These are phyloP conservation scores for Xylaria cubensis DNA, from an alignment of 495 filamentous ascomycete genomes.

Conservation along the genomic window DNA sequence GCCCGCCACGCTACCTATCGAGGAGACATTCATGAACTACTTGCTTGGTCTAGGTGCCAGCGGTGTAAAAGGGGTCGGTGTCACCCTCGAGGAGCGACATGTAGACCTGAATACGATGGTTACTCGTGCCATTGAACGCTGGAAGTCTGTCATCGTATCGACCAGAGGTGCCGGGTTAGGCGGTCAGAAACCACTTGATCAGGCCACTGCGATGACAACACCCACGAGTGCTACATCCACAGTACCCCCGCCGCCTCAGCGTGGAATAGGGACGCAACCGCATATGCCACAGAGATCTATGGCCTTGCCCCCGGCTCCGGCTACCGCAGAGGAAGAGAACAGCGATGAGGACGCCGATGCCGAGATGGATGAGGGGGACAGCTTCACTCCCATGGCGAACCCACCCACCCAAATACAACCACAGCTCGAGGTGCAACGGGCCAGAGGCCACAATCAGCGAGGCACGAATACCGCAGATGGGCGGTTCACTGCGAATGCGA, in stretches of 20 bases:
- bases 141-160: conserved; percentile 58
- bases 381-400: conserved; percentile 40
- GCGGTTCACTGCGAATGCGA: conserved; percentile 34
- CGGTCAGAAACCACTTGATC: conserved; percentile 44
- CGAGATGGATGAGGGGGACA: conserved; percentile 51
- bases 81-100: conserved; percentile 50
- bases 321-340: conserved; percentile 42
- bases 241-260: conserved; percentile 16
- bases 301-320: conserved; percentile 24
- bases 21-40: conserved; percentile 46
- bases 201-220: conserved; percentile 29
- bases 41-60: conserved; percentile 43
- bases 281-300: conserved; percentile 29
- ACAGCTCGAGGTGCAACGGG: conserved; percentile 40
- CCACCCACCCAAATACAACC: conserved; percentile 33
- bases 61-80: conserved; percentile 41
- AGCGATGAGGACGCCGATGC: conserved; percentile 50
- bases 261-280: conserved; percentile 27
- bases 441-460: conserved; percentile 30
- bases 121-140: conserved; percentile 55
- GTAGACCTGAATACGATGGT: conserved; percentile 54
- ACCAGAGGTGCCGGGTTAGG: conserved; percentile 46
- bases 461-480: conserved; percentile 28
- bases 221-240: conserved; percentile 26
- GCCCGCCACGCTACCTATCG: conserved; percentile 67